phyloP scores from a whole-genome alignment of 441 rosid species.

The Euphorbia corollata region DNA sequence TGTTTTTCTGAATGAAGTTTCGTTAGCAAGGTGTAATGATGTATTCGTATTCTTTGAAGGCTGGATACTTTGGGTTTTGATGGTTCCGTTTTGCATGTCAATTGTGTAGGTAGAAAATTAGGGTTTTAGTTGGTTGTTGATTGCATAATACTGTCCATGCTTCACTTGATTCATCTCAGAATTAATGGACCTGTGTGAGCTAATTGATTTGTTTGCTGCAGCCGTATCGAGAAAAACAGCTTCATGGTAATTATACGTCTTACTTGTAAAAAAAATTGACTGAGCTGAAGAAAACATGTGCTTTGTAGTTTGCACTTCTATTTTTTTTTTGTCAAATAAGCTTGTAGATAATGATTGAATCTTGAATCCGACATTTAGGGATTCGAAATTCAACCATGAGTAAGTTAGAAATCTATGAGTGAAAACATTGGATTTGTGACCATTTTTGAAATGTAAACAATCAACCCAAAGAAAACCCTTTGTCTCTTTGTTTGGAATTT shows the following conservation, averaged over 20 bases:
- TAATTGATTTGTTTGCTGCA: background rate
- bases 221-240: background rate
- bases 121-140: slow-evolving; percentile 24
- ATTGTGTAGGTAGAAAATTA: slow-evolving; percentile 11
- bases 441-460: background rate
- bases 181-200: background rate
- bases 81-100: background rate
- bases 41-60: background rate
- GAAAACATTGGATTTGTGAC: slow-evolving; percentile 1
- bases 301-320: background rate
- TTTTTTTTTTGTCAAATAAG: background rate
- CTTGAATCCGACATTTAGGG: background rate
- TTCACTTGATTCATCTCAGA: background rate
- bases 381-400: background rate
- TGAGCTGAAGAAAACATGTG: background rate
- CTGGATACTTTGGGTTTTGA: background rate
- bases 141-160: background rate
- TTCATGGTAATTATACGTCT: background rate
- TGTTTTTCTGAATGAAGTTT: background rate
- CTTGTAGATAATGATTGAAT: background rate
- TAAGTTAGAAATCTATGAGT: background rate
- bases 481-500: background rate
- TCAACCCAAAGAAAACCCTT: background rate
- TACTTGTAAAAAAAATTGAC: background rate
- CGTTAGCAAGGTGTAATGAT: background rate